A percentile compares a stretch with the other conserved stretches of the same genome.
These are phyloP conservation scores for Acorus gramineus DNA, from an alignment of 106 monocot genomes.

Conservation along the genomic window DNA sequence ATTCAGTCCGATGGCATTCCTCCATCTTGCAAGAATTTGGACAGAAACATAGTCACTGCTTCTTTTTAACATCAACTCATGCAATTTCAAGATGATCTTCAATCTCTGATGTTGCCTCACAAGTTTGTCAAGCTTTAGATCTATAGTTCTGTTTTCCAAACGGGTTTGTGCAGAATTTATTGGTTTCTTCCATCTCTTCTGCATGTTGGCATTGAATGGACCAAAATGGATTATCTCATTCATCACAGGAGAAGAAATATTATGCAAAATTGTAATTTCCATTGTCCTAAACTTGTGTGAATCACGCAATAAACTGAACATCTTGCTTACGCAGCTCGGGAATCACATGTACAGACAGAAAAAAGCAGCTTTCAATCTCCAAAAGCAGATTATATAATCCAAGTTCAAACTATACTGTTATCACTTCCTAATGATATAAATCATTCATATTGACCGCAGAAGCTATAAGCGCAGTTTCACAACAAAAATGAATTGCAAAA, in stretches of 20 bases:
- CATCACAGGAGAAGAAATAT: no score
- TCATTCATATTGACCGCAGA: no score
- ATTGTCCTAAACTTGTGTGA: background rate
- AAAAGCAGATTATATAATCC: no score
- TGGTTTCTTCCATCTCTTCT: slow-evolving; percentile 61
- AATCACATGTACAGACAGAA: no score
- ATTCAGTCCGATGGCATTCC: slow-evolving; percentile 34
- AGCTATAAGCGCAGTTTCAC: no score
- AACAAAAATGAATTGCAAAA: no score
- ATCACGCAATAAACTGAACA: background rate
- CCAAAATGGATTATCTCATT: slow-evolving; percentile 7
- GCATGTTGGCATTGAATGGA: slow-evolving; percentile 18
- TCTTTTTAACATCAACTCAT: slow-evolving; percentile 27
- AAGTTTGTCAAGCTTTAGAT: slow-evolving; percentile 55
- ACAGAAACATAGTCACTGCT: slow-evolving; percentile 35
- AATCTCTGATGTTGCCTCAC: slow-evolving; percentile 40
- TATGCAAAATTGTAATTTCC: background rate
- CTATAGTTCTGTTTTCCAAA: slow-evolving; percentile 55
- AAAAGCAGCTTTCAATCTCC: no score
- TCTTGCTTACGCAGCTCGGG: background rate
- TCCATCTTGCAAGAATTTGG: slow-evolving; percentile 58
- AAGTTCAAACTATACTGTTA: no score
- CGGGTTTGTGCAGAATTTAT: slow-evolving; percentile 60
- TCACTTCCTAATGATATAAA: no score
- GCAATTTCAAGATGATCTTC: slow-evolving; percentile 26